These are phyloP conservation scores for Dimargaris cristalligena DNA, from an alignment of 192 early-diverging fungal species.

Conservation along the genomic window DNA sequence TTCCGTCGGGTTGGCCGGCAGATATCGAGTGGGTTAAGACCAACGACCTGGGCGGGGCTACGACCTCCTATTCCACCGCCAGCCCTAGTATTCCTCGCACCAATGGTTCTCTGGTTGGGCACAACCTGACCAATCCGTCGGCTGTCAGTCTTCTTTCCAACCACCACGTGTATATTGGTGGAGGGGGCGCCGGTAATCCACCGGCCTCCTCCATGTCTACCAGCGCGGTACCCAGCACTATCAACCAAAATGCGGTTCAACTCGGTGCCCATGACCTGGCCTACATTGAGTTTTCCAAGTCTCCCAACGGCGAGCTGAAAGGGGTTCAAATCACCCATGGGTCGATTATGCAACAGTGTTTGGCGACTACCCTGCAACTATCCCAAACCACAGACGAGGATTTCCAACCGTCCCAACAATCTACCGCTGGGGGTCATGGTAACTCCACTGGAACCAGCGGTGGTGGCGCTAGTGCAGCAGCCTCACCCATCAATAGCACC, in stretches of 20 bases:
- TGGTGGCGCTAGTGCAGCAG: too few relatives aligned
- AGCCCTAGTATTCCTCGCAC: not conserved
- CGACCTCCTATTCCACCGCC: slow-evolving; percentile 22
- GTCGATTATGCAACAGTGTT: slow-evolving; percentile 56
- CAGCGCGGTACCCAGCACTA: slow-evolving; percentile 12
- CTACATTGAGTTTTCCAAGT: slow-evolving; percentile 75
- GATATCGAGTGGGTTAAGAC: slow-evolving; percentile 70
- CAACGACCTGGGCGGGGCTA: slow-evolving; percentile 43
- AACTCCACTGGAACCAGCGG: too few relatives aligned
- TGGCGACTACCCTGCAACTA: slow-evolving; percentile 9
- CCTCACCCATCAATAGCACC: too few relatives aligned
- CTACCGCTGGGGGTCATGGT: too few relatives aligned
- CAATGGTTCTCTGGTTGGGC: too few relatives aligned
- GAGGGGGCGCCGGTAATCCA: too few relatives aligned
- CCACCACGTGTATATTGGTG: too few relatives aligned
- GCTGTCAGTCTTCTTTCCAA: not conserved
- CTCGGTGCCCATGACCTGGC: slow-evolving; percentile 38
- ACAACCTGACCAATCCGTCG: not conserved
- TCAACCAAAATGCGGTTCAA: slow-evolving; percentile 15
- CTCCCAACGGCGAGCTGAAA: slow-evolving; percentile 66
- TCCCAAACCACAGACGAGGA: slow-evolving; percentile 3
- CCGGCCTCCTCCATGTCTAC: slow-evolving; percentile 3
- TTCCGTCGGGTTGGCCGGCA: slow-evolving; percentile 29
- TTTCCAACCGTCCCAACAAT: too few relatives aligned
- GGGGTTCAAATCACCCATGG: slow-evolving; percentile 63